Evolutionary conservation across 768 basidiomycete genomes (phyloP).

Genomic region (Xanthoconium stramineum): DNA sequence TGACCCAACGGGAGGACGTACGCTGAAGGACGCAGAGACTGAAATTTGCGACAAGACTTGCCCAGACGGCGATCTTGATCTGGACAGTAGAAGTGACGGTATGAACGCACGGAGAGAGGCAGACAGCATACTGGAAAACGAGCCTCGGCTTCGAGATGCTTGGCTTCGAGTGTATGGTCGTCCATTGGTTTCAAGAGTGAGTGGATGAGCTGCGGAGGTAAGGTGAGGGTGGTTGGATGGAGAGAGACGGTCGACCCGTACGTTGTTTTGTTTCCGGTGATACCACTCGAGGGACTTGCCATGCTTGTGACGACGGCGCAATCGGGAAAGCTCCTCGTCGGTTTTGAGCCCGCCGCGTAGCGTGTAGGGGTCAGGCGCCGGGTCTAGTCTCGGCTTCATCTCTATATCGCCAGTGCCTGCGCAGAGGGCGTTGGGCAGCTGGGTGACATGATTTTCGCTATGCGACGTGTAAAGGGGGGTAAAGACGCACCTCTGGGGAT

Average conservation of each 20-base stretch:
- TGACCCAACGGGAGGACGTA: slow-evolving; percentile 21
- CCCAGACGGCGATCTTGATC: slow-evolving; percentile 87
- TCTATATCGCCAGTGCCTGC: slow-evolving; percentile 21
- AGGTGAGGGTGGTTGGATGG: neutral
- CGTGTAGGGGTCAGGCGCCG: slow-evolving; percentile 59
- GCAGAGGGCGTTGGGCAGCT: neutral
- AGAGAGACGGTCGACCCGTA: slow-evolving; percentile 29
- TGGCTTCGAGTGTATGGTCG: slow-evolving; percentile 81
- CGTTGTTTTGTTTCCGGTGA: slow-evolving; percentile 71
- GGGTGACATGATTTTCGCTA: neutral
- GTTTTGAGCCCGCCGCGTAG: slow-evolving; percentile 59
- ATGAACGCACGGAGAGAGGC: neutral
- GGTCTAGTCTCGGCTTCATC: slow-evolving; percentile 35
- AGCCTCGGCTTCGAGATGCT: slow-evolving; percentile 58
- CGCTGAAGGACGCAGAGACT: slow-evolving; percentile 69
- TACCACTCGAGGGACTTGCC: slow-evolving; percentile 65
- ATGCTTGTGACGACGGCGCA: slow-evolving; percentile 53
- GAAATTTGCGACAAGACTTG: slow-evolving; percentile 77
- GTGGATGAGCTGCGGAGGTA: slow-evolving; percentile 65
- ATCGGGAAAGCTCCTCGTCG: slow-evolving; percentile 57
- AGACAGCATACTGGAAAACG: slow-evolving; percentile 57
- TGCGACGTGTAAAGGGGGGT: neutral
- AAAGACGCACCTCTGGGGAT: slow-evolving; percentile 8
- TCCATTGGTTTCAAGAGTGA: slow-evolving; percentile 90
- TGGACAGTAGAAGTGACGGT: slow-evolving; percentile 26